Evolutionary conservation across 2,329 filamentous ascomycete species (phyloP), one percentile per base, ranked within the genome.

Genomic region (Colletotrichum salicis): DNA sequence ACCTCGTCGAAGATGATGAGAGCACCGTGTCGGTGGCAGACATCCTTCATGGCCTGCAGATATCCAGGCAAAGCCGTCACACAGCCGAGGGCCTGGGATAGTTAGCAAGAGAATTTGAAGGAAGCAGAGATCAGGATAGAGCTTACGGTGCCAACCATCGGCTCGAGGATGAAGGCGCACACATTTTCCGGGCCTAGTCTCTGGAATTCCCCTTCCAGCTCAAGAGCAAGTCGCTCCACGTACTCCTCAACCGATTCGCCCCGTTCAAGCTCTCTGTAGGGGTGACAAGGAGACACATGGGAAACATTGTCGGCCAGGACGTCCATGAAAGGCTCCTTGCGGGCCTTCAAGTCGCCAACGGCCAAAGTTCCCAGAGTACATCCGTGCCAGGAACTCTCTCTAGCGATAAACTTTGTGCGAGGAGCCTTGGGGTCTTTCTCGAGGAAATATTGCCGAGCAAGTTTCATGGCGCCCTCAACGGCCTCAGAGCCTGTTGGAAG

Each of bases 1-100:
- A 88, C 88, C 76, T 90, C 89, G 73, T 90, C 88, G 22, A 90
- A 77, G 60, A 90, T 90, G 10, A 90, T 75, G 3, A 90, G 81
- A 84, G 90, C 89, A 2, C 83, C 85, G 1, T 88, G 83, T 66
- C 85, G 85, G 29, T 87, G 82, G 76, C 89, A 91, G 0, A 92
- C 81, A 0, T 79, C 76, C 65, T 85, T 83, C 71, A 90, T 82
- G 13, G 85, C 86, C 22, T 82, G 77, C 73, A 90, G 85, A 65
- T 92, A 92, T 0, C 88, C 88, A 19, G 41, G 41, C 41, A 48
- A 48, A 22, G 41, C 41, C 10, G 19, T 48, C 2, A 48, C 41
- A 19, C 41, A 48, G 19, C 41, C 41, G 41, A 48, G 41, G 19
- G 41, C 41, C 41, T 48, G 19, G 7, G 4, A 48, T n/a, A 48